Percentiles rank a stretch among this genome's conserved stretches.
Evolutionary conservation across 2,329 filamentous ascomycete species (phyloP).

Genomic region (Fusarium compactum): DNA sequence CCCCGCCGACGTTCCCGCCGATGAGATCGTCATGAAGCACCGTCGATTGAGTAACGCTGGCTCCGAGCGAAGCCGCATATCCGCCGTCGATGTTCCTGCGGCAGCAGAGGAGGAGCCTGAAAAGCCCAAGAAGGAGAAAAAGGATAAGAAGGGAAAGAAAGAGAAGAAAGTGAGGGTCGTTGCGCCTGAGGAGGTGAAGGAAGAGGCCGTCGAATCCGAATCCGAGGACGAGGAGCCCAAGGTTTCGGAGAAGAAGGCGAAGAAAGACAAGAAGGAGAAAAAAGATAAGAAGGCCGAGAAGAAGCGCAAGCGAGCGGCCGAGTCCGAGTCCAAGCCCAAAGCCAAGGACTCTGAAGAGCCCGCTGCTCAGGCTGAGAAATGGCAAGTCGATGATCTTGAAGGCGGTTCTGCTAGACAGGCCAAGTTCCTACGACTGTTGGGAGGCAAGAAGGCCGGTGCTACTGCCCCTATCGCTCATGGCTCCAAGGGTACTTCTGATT

Average conservation of each 20-base stretch:
- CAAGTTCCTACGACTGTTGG: constrained; percentile 70
- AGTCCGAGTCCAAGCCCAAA: constrained; percentile 35
- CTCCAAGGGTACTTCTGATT: constrained; percentile 50
- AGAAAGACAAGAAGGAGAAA: constrained; percentile 53
- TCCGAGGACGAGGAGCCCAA: constrained; percentile 25
- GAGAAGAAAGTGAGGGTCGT: constrained; percentile 39
- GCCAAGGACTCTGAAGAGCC: constrained; percentile 27
- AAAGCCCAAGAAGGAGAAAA: constrained; percentile 46
- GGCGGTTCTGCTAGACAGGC: constrained; percentile 64
- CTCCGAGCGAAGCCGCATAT: constrained; percentile 42
- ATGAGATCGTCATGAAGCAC: constrained; percentile 50
- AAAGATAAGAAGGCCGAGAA: constrained; percentile 50
- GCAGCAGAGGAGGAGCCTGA: constrained; percentile 41
- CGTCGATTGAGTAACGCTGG: constrained; percentile 50
- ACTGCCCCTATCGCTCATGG: constrained; percentile 38
- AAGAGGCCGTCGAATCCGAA: constrained; percentile 30
- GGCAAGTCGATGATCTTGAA: constrained; percentile 65
- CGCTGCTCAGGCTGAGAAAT: constrained; percentile 55
- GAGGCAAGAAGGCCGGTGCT: constrained; percentile 61
- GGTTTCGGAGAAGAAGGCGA: constrained; percentile 49
- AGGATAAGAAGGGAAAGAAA: constrained; percentile 49
- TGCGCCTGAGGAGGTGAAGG: constrained; percentile 37
- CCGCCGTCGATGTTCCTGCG: constrained; percentile 22
- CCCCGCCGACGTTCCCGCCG: constrained; percentile 43
- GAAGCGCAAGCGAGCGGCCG: constrained; percentile 51